A percentile compares a stretch with the other conserved stretches of the same genome.
These are phyloP conservation scores for Mesostigma viride DNA, from an alignment of 139 green algal genomes.

Conservation along the genomic window DNA sequence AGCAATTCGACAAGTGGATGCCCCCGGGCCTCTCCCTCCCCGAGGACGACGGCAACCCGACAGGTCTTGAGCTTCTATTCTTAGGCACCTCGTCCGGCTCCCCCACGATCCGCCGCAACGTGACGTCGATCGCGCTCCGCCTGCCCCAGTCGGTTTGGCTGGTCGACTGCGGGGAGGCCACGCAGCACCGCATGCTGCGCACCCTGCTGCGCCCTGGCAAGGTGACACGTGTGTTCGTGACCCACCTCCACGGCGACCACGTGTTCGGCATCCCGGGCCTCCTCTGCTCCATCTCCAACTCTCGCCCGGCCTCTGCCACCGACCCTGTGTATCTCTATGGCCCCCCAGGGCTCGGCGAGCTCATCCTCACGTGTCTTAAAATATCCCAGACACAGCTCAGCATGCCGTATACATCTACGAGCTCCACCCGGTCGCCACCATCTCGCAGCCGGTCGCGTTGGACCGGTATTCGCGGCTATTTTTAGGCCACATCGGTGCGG, in stretches of 20 bases:
- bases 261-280: conserved; percentile 72
- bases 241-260: conserved; percentile 93
- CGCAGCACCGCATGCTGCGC: conserved; percentile 42
- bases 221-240: conserved; percentile 65
- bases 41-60: conserved; percentile 13
- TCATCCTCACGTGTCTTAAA: conserved; percentile 4
- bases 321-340: conserved; percentile 26
- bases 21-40: too few species aligned
- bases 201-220: conserved; percentile 8
- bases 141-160: conserved; percentile 41
- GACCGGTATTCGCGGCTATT: not conserved
- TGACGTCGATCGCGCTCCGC: conserved; percentile 58
- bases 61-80: conserved; percentile 25
- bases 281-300: conserved; percentile 24
- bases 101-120: conserved; percentile 54
- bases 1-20: too few species aligned
- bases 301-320: not conserved
- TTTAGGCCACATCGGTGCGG: not conserved
- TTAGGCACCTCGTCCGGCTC: conserved; percentile 26
- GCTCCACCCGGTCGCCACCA: not conserved
- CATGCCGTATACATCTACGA: conserved; percentile 15
- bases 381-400: conserved; percentile 11
- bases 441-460: not conserved
- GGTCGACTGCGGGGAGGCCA: conserved; percentile 84
- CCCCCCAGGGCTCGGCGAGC: conserved; percentile 19